Conservation (phyloP, 108 stramenopile genomes). For the Cyclotella sp. region DNA sequence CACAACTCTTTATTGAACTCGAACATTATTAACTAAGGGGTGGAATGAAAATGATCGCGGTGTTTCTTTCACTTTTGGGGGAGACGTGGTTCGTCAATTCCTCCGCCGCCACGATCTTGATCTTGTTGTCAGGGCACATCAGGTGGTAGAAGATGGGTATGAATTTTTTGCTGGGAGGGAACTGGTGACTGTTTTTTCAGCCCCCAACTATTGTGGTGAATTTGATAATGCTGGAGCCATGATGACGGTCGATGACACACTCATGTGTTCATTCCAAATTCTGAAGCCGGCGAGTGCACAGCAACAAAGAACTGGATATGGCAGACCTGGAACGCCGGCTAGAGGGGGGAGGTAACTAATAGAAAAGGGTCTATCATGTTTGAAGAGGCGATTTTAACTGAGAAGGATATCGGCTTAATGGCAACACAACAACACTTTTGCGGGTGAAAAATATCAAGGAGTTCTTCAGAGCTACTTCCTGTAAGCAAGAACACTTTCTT, state of each 20-base stretch:
- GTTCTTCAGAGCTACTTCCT: conserved; percentile 20
- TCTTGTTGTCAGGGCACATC: conserved; percentile 98
- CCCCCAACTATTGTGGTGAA: conserved; percentile 99
- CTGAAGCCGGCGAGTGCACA: conserved; percentile 91
- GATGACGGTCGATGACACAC: conserved; percentile 97
- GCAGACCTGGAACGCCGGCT: conserved; percentile 77
- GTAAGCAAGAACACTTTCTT: conserved; percentile 4
- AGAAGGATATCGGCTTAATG: conserved; percentile 21
- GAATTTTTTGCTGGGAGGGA: conserved; percentile 98
- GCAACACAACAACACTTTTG: conserved; percentile 3
- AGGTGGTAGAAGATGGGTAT: conserved; percentile 99
- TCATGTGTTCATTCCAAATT: conserved; percentile 98
- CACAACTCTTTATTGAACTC: not conserved
- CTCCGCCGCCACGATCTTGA: conserved; percentile 98
- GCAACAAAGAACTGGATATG: conserved; percentile 75
- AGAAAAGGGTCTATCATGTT: not conserved
- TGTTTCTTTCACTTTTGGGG: conserved; percentile 99
- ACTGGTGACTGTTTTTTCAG: conserved; percentile 96
- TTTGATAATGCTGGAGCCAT: conserved; percentile 99
- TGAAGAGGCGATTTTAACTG: conserved; percentile 23
- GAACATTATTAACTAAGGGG: conserved; percentile 58
- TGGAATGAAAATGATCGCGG: conserved; percentile 99
- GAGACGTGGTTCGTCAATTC: conserved; percentile 98
- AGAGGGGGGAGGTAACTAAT: conserved; percentile 65
- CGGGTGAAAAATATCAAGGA: not conserved